Percentiles rank a stretch among this genome's conserved stretches.
Evolutionary conservation across 1,284 basidiomycete species (phyloP).

Genomic region (Apiotrichum veenhuisii): DNA sequence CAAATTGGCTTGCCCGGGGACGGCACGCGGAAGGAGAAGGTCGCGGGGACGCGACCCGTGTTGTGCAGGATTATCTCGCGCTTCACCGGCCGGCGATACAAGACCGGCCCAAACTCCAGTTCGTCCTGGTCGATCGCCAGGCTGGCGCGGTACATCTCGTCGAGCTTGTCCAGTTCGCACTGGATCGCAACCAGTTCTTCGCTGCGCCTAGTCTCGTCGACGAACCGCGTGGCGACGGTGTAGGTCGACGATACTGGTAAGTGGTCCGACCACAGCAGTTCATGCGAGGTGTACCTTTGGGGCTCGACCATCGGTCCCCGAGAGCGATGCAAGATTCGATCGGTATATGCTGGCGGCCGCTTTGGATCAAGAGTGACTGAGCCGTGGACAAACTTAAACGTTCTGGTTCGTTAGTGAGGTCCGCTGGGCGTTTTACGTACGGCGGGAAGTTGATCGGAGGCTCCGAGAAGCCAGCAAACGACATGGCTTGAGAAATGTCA

Average conservation of each 20-base stretch:
- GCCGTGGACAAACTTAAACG: conserved; percentile 46
- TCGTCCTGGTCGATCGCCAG: conserved; percentile 52
- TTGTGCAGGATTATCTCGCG: conserved; percentile 30
- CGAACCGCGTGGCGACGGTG: conserved; percentile 23
- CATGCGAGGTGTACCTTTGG: conserved; percentile 30
- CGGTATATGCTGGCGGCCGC: conserved; percentile 43
- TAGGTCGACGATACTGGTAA: conserved; percentile 34
- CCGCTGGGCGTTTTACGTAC: conserved; percentile 11
- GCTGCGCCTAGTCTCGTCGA: conserved; percentile 28
- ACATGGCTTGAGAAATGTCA: conserved; percentile 35
- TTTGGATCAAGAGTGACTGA: conserved; percentile 34
- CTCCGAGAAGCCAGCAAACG: conserved; percentile 38
- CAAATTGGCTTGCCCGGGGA: conserved; percentile 34
- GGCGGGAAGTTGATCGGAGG: conserved; percentile 36
- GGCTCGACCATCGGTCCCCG: conserved; percentile 14
- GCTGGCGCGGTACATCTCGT: conserved; percentile 51
- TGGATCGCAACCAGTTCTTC: conserved; percentile 47
- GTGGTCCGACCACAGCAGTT: conserved; percentile 45
- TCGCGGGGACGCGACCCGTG: conserved; percentile 33
- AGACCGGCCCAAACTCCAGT: conserved; percentile 48
- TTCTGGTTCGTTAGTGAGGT: conserved; percentile 17
- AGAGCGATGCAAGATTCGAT: conserved; percentile 32
- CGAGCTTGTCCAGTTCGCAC: conserved; percentile 49
- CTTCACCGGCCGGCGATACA: conserved; percentile 24
- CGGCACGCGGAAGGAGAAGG: conserved; percentile 35